Percentiles rank a stretch among this genome's conserved stretches.
These are phyloP conservation scores for Silene latifolia DNA, from an alignment of 148 eudicot species.

Conservation along the genomic window DNA sequence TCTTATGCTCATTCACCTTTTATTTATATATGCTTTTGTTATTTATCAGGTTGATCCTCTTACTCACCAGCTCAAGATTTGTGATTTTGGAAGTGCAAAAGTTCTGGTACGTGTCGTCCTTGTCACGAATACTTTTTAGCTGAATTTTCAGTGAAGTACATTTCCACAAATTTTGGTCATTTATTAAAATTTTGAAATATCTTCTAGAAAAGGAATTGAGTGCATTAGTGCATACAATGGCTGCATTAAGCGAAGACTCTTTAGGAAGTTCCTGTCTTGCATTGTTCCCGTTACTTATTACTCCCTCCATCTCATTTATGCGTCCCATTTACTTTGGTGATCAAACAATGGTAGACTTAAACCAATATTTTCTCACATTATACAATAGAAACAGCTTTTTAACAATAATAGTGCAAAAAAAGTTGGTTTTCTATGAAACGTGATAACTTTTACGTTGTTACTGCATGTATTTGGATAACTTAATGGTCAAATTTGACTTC, in stretches of 20 bases:
- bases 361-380: too few relatives aligned
- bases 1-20: background rate
- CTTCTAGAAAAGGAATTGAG: background rate
- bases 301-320: too few relatives aligned
- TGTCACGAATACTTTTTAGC: background rate
- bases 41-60: slow-evolving; percentile 69
- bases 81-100: slow-evolving; percentile 96
- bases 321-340: too few relatives aligned
- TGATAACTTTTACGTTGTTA: too few relatives aligned
- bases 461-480: too few relatives aligned
- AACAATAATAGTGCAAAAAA: too few relatives aligned
- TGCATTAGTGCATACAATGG: background rate
- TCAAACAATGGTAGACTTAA: too few relatives aligned
- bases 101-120: slow-evolving; percentile 47
- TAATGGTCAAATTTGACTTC: too few relatives aligned
- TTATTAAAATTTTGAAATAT: background rate
- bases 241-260: background rate
- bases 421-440: too few relatives aligned
- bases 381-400: too few relatives aligned
- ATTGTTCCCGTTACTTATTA: background rate
- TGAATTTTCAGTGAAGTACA: background rate
- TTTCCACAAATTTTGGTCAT: background rate
- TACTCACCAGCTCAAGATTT: slow-evolving; percentile 87
- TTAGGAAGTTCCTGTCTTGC: background rate
- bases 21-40: background rate